phyloP scores from a whole-genome alignment of 768 basidiomycete genomes.

The Podaxis sp. region DNA sequence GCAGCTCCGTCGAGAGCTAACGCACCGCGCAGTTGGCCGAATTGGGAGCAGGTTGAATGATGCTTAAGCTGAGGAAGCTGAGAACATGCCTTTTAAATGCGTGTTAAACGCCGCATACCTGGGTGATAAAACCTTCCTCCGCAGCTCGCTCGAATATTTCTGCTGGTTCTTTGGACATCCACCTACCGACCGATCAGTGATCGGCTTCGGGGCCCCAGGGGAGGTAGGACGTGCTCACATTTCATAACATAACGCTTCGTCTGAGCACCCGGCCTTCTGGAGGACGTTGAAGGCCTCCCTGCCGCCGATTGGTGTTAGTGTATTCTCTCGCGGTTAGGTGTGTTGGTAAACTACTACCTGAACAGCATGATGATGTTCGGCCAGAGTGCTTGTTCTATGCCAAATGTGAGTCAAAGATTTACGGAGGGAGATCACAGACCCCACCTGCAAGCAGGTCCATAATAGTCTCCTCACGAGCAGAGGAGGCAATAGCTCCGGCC shows the following conservation, averaged over 20 bases:
- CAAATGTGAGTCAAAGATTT: background rate
- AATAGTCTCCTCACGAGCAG: constrained; percentile 59
- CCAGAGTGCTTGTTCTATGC: constrained; percentile 61
- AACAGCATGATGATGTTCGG: constrained; percentile 67
- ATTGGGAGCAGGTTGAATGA: constrained; percentile 63
- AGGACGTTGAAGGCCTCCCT: constrained; percentile 63
- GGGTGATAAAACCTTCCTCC: constrained; percentile 62
- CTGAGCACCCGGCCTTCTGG: constrained; percentile 64
- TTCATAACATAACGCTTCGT: constrained; percentile 66
- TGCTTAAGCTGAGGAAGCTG: constrained; percentile 45
- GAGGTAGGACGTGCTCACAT: constrained; percentile 39
- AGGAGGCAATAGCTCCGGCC: constrained; percentile 62
- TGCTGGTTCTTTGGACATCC: constrained; percentile 74
- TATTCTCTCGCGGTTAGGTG: background rate
- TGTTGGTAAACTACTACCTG: constrained; percentile 32
- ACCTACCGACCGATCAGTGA: constrained; percentile 35
- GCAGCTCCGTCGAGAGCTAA: constrained; percentile 53
- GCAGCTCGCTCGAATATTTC: constrained; percentile 70
- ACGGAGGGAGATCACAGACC: background rate
- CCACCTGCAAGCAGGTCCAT: constrained; percentile 62
- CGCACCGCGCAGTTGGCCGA: constrained; percentile 59
- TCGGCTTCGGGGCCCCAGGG: background rate
- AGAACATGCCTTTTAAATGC: background rate
- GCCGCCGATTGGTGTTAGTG: background rate
- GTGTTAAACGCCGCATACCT: constrained; percentile 32